Evolutionary conservation across 2,329 filamentous ascomycete genomes (phyloP).

Genomic region (Cercospora citrullina): DNA sequence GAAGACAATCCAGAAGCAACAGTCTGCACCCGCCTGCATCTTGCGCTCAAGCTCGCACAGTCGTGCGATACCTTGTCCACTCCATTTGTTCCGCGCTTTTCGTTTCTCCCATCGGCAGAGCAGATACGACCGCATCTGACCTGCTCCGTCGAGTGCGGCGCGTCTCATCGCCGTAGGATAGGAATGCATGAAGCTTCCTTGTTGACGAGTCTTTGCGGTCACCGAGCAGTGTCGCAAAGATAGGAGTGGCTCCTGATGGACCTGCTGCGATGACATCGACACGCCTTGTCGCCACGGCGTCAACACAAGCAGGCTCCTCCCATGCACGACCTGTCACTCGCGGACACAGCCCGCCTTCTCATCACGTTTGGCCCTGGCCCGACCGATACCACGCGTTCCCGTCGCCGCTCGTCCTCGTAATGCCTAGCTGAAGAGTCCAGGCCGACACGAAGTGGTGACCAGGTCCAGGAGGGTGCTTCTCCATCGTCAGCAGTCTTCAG

Average conservation of each 20-base stretch:
- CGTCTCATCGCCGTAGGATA: not conserved
- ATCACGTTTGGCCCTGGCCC: conserved; percentile 26
- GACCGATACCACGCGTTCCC: conserved; percentile 26
- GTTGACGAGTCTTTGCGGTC: not conserved
- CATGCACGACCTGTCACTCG: not conserved
- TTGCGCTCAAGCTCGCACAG: not conserved
- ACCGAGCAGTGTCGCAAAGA: not conserved
- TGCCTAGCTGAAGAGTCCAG: conserved; percentile 16
- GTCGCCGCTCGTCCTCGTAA: conserved; percentile 21
- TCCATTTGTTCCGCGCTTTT: not conserved
- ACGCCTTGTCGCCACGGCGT: not conserved
- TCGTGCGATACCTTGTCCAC: not conserved
- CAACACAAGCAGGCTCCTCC: not conserved
- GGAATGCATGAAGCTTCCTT: not conserved
- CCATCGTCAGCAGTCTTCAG: conserved; percentile 3
- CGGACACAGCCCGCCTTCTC: not conserved
- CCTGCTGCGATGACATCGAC: not conserved
- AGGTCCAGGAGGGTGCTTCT: conserved; percentile 21
- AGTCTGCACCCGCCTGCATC: not conserved
- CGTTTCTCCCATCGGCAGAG: not conserved
- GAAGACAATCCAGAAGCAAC: not conserved
- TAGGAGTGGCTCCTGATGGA: not conserved
- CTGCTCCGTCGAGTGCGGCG: not conserved
- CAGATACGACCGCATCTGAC: not conserved
- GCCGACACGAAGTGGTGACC: conserved; percentile 18